phyloP scores from a whole-genome alignment of 495 filamentous ascomycete genomes.

The Neurospora sp. region DNA sequence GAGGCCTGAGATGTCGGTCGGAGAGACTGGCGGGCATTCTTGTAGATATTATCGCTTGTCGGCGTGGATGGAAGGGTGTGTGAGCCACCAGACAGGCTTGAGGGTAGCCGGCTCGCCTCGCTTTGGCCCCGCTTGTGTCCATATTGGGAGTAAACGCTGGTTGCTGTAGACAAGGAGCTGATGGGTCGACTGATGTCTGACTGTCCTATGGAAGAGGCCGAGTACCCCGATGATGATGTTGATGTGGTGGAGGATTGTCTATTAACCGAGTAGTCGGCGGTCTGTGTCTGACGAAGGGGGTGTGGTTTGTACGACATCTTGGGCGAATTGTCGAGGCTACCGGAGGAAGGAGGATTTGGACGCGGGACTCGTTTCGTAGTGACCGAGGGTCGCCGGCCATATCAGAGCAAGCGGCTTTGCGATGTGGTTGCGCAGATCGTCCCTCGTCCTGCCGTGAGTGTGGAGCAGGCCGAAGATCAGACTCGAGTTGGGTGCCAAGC shows the following conservation, averaged over 20 bases:
- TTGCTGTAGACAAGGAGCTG: slow-evolving; percentile 57
- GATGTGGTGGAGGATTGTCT: slow-evolving; percentile 74
- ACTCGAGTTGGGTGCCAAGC: not conserved
- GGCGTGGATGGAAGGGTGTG: slow-evolving; percentile 35
- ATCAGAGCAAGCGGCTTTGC: slow-evolving; percentile 9
- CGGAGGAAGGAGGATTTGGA: slow-evolving; percentile 9
- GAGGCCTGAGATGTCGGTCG: slow-evolving; percentile 67
- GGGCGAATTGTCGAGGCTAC: slow-evolving; percentile 6
- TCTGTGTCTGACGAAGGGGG: slow-evolving; percentile 55
- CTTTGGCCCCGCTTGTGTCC: slow-evolving; percentile 71
- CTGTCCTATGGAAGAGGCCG: slow-evolving; percentile 50
- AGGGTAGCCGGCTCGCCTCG: slow-evolving; percentile 46
- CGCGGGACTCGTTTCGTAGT: not conserved
- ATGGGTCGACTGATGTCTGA: slow-evolving; percentile 63
- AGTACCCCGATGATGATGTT: slow-evolving; percentile 68
- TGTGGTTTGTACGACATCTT: slow-evolving; percentile 34
- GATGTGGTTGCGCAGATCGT: slow-evolving; percentile 1
- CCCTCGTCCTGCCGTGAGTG: not conserved
- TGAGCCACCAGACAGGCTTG: slow-evolving; percentile 20
- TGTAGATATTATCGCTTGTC: slow-evolving; percentile 50
- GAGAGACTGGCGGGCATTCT: slow-evolving; percentile 63
- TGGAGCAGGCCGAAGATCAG: not conserved
- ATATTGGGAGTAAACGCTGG: slow-evolving; percentile 45
- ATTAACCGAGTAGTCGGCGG: slow-evolving; percentile 50
- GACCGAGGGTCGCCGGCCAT: slow-evolving; percentile 7